Base-by-base conservation (phyloP, 192 early-diverging fungal genomes). In the Coemansia sp. region DNA sequence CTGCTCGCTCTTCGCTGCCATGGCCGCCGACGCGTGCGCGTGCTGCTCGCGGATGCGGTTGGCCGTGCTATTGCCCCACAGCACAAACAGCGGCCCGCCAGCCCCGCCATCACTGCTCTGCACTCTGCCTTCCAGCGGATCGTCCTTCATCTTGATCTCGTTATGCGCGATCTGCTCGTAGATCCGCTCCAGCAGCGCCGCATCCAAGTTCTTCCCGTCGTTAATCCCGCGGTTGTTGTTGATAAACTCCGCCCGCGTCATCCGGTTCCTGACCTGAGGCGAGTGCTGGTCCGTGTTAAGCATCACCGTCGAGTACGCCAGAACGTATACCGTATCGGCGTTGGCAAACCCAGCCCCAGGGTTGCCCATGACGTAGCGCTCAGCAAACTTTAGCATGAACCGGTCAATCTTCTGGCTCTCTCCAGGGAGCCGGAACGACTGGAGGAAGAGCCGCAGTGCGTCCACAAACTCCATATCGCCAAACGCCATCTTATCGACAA, bases 381-480 rank as follows among this genome's bases (percentile, higher is more conserved):
- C 95, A 38, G 96, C 96, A 86, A 96, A 98, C 81, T 98, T 98
- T 16, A 98, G 87, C 96, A 98, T 98, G 71, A 95, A 97, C 40
- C 96, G 86, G 82, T 98, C 96, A 73, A 98, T 98, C 86, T 97
- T 96, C 74, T 98, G 96, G 29, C 91, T 87, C 80, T 98, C 96
- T 36, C 96, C 96, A 3, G 96, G 96, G 44, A 98, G 86, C 65
- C 96, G 76, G 84, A 98, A 98, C 50, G 86, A 83, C 74, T 98
- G 96, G 63, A 98, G 78, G 71, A 96, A 95, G 36, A 76, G 75
- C 24, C 95, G 85, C 41, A 98, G 77, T 16, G 96, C 95, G 41
- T 91, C 87, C 1, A 92, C 88, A 85, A 96, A 98, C 13, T 67
- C 71, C 84, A 90, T 83, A 7, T 85, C 76, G 44, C 74, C 68